These are phyloP conservation scores for Fusarium devonianum DNA, from an alignment of 2,329 filamentous ascomycete species.

Conservation along the genomic window DNA sequence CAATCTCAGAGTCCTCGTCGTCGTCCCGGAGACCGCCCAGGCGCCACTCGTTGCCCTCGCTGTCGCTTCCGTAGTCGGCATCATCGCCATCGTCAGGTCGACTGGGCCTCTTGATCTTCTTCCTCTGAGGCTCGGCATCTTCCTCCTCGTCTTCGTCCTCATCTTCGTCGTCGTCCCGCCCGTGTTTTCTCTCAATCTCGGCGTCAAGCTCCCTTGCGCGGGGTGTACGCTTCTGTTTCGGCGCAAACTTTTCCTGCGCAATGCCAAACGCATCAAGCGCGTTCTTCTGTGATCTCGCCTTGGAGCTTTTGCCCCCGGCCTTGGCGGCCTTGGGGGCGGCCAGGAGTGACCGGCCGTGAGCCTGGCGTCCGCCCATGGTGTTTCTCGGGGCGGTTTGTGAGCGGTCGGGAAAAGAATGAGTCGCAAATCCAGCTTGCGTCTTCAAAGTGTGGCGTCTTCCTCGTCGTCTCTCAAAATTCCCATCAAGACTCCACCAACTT, in stretches of 20 bases:
- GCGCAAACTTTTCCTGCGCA: conserved; percentile 60
- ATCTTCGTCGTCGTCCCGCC: conserved; percentile 53
- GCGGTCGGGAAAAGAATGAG: conserved; percentile 7
- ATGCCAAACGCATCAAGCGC: conserved; percentile 66
- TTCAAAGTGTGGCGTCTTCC: conserved; percentile 2
- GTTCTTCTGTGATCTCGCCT: conserved; percentile 57
- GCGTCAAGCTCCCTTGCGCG: conserved; percentile 61
- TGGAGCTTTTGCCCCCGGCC: conserved; percentile 52
- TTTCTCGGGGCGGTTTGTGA: conserved; percentile 5
- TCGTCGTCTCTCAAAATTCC: background rate
- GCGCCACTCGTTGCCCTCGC: conserved; percentile 85
- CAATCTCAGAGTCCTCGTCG: conserved; percentile 70
- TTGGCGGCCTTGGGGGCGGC: conserved; percentile 47
- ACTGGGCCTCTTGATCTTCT: conserved; percentile 52
- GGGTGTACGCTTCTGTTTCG: conserved; percentile 56
- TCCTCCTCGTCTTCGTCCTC: conserved; percentile 63
- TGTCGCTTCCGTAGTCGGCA: conserved; percentile 80
- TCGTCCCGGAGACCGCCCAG: conserved; percentile 67
- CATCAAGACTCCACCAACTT: conserved; percentile 13
- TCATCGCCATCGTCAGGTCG: conserved; percentile 57
- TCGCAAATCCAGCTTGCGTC: conserved; percentile 28
- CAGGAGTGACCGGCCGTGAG: conserved; percentile 62
- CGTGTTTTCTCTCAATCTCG: conserved; percentile 54
- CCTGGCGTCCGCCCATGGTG: conserved; percentile 65
- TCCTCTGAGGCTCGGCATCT: conserved; percentile 49